Evolutionary conservation across 2,329 filamentous ascomycete genomes (phyloP), one percentile per base, ranked within the genome.

Genomic region (Epichloe coenophiala): DNA sequence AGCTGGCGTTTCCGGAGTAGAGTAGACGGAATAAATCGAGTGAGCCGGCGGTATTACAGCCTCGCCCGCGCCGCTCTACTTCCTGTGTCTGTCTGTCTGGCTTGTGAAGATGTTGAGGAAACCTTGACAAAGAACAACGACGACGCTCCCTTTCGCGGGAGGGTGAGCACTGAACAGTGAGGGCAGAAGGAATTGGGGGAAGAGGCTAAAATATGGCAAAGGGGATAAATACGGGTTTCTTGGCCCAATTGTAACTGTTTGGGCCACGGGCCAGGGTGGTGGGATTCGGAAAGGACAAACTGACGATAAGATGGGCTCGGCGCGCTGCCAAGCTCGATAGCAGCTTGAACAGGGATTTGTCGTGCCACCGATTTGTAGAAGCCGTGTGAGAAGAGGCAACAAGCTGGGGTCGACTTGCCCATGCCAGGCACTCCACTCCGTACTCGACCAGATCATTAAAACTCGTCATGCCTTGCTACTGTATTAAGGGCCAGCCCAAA

Each of bases 141-240:
- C 17, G 33, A 51, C 40, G 40, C 49, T 35, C 38, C 39, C 27
- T 36, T 21, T 21, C 5, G 7, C 39, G 17, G 36, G 39, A 23
- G 39, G 40, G 37, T 27, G 39, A 23, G 39, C 17, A 17, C 17
- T 17, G 17, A 17, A 17, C 17, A 17, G 17, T 17, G 39, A 23
- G 39, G 40, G 31, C 27, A 44, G 33, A 40, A 27, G 39, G 19
- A 51, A 35, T 45, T n/a, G 38, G 43, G 6, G 6, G 3, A 39
- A 19, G 11, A 39, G 42, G 31, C 31, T 9, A 31, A 0, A 8
- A 23, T 7, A 53, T 45, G 48, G 48, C 38, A 45, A 48, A 47
- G 40, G 21, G 47, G 44, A 44, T 27, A 40, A 44, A 53, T 47
- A 50, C 39, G 48, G 39, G 36, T 27, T 50, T 47, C 40, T 39